These are phyloP conservation scores for Mortierella sp. DNA, from an alignment of 371 early-diverging fungal genomes.

Conservation along the genomic window DNA sequence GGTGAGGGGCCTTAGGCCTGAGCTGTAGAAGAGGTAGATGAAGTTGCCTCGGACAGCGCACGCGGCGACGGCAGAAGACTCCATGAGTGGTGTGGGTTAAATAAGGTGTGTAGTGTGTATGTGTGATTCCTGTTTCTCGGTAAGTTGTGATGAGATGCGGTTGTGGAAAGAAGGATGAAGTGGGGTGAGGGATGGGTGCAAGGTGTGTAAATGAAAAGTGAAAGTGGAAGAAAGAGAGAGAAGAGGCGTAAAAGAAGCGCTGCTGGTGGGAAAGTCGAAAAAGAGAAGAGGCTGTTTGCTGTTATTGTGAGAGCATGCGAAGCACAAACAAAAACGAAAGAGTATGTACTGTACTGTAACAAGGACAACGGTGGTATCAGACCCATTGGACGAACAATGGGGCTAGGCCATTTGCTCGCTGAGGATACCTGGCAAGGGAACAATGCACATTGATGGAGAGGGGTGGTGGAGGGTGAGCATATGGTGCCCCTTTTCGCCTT, in stretches of 20 bases:
- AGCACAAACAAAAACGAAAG: background rate
- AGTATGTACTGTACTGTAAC: background rate
- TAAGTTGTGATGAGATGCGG: background rate
- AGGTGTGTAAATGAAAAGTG: background rate
- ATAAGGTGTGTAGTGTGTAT: background rate
- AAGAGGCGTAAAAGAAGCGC: background rate
- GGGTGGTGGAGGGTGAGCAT: background rate
- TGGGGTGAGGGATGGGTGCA: background rate
- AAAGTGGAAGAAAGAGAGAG: conserved; percentile 3
- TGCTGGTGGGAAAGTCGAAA: conserved; percentile 10
- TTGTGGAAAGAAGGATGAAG: background rate
- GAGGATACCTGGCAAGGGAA: background rate
- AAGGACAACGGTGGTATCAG: background rate
- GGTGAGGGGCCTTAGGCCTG: conserved; percentile 3
- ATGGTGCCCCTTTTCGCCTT: background rate
- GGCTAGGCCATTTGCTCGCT: background rate
- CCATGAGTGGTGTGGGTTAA: background rate
- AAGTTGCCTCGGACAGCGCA: conserved; percentile 21
- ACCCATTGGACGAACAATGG: background rate
- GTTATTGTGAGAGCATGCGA: background rate
- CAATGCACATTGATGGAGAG: too few species aligned
- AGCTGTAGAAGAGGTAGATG: conserved; percentile 29
- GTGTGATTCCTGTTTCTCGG: background rate
- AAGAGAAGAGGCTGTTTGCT: background rate
- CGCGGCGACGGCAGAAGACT: conserved; percentile 18